Percentiles rank a stretch among this genome's conserved stretches.
phyloP scores from a whole-genome alignment of 306 rosid species.

The Sechiopsis laciniata region DNA sequence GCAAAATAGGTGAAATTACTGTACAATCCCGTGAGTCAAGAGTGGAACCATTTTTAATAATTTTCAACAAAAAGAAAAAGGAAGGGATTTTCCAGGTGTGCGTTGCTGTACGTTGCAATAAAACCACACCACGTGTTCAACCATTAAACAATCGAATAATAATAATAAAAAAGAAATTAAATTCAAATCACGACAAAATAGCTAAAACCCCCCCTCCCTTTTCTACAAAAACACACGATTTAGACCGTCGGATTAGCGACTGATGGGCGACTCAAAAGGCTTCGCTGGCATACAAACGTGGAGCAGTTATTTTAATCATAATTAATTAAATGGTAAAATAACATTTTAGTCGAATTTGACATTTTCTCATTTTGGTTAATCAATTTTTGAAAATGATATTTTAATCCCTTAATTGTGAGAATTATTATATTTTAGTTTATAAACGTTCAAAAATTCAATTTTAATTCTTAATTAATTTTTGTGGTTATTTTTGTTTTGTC shows the following conservation, averaged over 20 bases:
- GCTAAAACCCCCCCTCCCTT: background rate
- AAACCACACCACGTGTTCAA: constrained; percentile 14
- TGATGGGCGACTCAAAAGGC: constrained; percentile 51
- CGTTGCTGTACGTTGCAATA: background rate
- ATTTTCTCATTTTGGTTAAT: too few relatives aligned
- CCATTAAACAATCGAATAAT: background rate
- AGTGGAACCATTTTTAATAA: background rate
- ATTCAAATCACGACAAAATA: background rate
- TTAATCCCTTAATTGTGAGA: too few relatives aligned
- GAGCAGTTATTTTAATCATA: background rate
- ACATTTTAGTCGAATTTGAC: too few relatives aligned
- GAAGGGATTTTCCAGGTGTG: constrained; percentile 14
- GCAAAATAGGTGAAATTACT: too few relatives aligned
- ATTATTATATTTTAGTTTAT: too few relatives aligned
- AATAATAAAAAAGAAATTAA: background rate
- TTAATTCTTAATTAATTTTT: too few relatives aligned
- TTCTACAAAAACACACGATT: background rate
- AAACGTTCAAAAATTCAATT: too few relatives aligned
- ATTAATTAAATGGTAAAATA: background rate
- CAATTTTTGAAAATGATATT: too few relatives aligned
- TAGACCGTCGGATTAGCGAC: constrained; percentile 26
- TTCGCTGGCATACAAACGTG: background rate
- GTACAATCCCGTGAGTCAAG: background rate
- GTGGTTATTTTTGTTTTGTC: too few relatives aligned
- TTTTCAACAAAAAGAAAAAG: background rate